Evolutionary conservation across 2,329 filamentous ascomycete species (phyloP), one percentile per base, ranked within the genome.

Genomic region (Periconia digitata): DNA sequence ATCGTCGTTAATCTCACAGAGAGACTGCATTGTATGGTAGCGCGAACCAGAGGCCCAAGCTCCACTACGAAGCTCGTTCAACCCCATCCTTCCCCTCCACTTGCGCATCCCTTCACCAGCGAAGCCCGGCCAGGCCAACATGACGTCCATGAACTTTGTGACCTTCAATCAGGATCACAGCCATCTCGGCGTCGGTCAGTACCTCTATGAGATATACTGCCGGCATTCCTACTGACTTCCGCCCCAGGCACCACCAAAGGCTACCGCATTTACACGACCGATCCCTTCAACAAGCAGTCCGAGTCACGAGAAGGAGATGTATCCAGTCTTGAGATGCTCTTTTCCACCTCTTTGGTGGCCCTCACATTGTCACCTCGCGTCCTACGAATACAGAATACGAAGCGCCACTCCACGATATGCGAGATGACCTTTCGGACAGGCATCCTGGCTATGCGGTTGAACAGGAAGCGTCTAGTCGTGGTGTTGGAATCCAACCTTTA

Each of bases 141-240:
- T 58, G 54, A 48, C 85, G 41, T 59, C 60, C 37, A 90, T 97
- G 78, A 99, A 99, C 75, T 99, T 95, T 76, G 90, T 99, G 64
- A 96, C 92, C 36, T 99, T 97, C 76, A 99, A 99, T 75, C 94
- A 99, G 79, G 94, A 99, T 79, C 91, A 96, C 78, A 95, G 89
- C 81, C 92, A 92, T 73, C 81, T 99, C 57, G 92, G 92, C 76
- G 92, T 99, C 62, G 92, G 90, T 91, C 79, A 67, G 86, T 74
- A 47, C 39, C 15, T 13, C 15, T 8, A 20, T 6, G 10, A 6
- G 4, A 17, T 20, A 20, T 20, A 57, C 29, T 7, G 16, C n/a
- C 39, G 36, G 17, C 36, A 38, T 20, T 20, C 10, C 12, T 7
- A 8, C 10, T 10, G 38, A 10, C 6, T 8, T 43, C 8, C 10